Evolutionary conservation across 129 eudicot genomes (phyloP).

Genomic region (Flaveria ramosissima): DNA sequence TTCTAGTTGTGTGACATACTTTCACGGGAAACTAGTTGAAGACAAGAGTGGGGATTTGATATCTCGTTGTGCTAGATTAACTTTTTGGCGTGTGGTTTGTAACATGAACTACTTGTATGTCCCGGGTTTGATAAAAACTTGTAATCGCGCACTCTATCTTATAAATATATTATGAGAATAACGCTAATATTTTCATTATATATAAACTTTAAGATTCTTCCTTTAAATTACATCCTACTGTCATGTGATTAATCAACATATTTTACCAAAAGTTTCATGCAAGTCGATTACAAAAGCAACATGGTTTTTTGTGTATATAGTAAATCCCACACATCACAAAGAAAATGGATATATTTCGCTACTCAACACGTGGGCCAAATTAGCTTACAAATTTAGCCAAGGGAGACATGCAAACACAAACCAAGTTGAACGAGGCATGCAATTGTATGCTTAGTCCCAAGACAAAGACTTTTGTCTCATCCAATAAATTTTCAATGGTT

Average conservation of each 20-base stretch:
- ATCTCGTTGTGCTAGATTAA: neutral
- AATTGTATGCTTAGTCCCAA: neutral
- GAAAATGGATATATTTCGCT: neutral
- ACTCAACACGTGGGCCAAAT: neutral
- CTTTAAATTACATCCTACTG: neutral
- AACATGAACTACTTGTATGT: neutral
- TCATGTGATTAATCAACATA: neutral
- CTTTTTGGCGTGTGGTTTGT: neutral
- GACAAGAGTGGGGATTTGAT: neutral
- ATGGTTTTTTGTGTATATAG: neutral
- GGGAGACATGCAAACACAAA: neutral
- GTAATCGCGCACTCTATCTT: neutral
- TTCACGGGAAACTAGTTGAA: neutral
- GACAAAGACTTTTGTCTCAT: slow-evolving; percentile 1
- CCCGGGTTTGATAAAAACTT: neutral
- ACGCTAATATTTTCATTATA: too few relatives aligned
- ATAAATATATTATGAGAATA: too few relatives aligned
- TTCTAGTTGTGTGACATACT: neutral
- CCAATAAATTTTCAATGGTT: neutral
- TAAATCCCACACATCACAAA: neutral
- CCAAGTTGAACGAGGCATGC: neutral
- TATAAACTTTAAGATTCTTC: neutral
- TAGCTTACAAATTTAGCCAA: neutral
- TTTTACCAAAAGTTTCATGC: neutral
- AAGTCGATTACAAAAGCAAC: neutral